Percentiles rank a stretch among this genome's conserved stretches.
Conservation (phyloP, 169 alveolate species). For the Plasmodium falciparum region DNA sequence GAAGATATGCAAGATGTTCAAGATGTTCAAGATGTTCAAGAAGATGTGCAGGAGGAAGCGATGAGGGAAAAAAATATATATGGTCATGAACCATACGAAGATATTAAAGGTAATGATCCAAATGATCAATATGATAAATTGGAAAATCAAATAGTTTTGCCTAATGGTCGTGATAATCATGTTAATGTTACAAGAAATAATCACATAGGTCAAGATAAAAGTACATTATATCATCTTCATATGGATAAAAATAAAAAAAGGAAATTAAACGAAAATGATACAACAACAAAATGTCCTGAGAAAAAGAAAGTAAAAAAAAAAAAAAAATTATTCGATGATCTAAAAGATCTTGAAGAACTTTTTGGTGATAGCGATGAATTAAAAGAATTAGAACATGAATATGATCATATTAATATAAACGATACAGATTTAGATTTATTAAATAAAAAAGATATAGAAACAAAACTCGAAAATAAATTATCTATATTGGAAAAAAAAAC, state of each 20-base stretch:
- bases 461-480: constrained; percentile 80
- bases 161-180: no score
- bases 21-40: not conserved
- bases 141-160: not conserved
- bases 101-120: not conserved
- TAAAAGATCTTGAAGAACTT: constrained; percentile 54
- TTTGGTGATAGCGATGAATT: constrained; percentile 49
- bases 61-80: not conserved
- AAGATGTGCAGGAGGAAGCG: not conserved
- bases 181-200: no score
- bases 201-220: not conserved
- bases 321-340: constrained; percentile 25
- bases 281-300: not conserved
- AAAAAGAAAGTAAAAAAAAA: constrained; percentile 10
- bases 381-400: constrained; percentile 49
- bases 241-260: constrained; percentile 6
- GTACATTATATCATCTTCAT: not conserved
- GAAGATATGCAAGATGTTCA: constrained; percentile 6
- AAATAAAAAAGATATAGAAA: constrained; percentile 79
- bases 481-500: constrained; percentile 73
- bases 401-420: constrained; percentile 73
- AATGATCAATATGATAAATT: not conserved
- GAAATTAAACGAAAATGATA: constrained; percentile 5
- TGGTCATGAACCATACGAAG: not conserved
- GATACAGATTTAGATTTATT: constrained; percentile 77